phyloP scores from a whole-genome alignment of 2,329 filamentous ascomycete species.

The Boeremia exigua region DNA sequence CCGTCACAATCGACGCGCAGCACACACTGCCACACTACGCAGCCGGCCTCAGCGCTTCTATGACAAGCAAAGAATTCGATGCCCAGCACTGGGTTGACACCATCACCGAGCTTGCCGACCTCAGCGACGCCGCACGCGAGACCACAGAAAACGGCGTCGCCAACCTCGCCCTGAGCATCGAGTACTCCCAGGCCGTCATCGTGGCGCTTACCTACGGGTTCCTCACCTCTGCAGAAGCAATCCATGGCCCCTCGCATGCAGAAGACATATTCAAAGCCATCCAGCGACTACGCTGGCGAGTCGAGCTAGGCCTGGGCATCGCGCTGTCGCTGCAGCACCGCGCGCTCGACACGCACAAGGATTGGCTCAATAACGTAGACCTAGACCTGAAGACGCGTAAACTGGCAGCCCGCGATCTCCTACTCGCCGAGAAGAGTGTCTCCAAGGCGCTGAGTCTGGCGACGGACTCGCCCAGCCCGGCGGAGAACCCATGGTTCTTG shows the following conservation, averaged over 20 bases:
- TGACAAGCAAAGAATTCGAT: conserved; percentile 23
- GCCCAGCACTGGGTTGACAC: conserved; percentile 22
- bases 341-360: conserved; percentile 5
- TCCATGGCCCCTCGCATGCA: conserved; percentile 6
- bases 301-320: conserved; percentile 34
- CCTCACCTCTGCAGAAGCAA: conserved; percentile 35
- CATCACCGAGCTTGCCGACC: conserved; percentile 26
- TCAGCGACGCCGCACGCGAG: conserved; percentile 23
- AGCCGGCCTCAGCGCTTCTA: conserved; percentile 26
- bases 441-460: conserved; percentile 35
- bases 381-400: not conserved
- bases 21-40: conserved; percentile 36
- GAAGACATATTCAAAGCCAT: conserved; percentile 19
- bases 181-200: conserved; percentile 34
- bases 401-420: conserved; percentile 26
- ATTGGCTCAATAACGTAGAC: conserved; percentile 20
- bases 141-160: conserved; percentile 13
- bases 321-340: conserved; percentile 25
- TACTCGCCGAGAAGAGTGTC: conserved; percentile 32
- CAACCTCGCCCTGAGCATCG: conserved; percentile 24
- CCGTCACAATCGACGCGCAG: conserved; percentile 23
- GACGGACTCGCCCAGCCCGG: conserved; percentile 36
- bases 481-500: conserved; percentile 38
- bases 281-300: conserved; percentile 40
- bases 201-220: conserved; percentile 43